phyloP scores from a whole-genome alignment of 73 alveolate genomes.

The Paramecium caudatum region DNA sequence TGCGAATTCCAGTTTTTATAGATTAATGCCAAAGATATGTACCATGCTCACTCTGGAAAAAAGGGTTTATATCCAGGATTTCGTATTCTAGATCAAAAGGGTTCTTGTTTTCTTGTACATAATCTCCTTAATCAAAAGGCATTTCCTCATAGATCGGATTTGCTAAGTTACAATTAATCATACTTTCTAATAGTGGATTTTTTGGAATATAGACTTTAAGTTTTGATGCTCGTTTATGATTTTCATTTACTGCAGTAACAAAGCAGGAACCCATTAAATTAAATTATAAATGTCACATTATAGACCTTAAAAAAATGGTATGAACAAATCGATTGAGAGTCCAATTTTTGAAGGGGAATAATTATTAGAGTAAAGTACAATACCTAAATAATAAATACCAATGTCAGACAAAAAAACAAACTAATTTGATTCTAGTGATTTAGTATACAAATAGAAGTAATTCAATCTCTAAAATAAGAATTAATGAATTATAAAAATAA shows the following conservation, averaged over 20 bases:
- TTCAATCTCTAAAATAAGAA: no score
- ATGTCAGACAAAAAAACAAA: no score
- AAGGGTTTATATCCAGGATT: neutral
- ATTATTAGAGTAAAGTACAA: no score
- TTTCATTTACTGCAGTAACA: neutral
- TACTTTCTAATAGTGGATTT: neutral
- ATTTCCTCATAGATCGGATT: constrained; percentile 13
- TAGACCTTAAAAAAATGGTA: constrained; percentile 18
- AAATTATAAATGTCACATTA: constrained; percentile 23
- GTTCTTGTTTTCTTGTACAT: neutral
- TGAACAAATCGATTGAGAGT: no score
- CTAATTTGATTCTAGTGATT: no score
- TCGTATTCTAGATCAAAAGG: neutral
- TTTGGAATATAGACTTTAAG: neutral
- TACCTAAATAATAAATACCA: no score
- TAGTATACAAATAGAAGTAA: no score
- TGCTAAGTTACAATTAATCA: neutral
- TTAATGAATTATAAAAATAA: constrained; percentile 22
- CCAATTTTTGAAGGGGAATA: no score
- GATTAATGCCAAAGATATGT: neutral
- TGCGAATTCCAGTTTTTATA: neutral
- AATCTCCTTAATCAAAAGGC: constrained; percentile 43
- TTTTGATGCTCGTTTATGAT: neutral
- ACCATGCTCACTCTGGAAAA: neutral
- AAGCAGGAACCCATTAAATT: constrained; percentile 27